Evolutionary conservation across 768 basidiomycete species (phyloP), one percentile per base, ranked within the genome.

Genomic region (Pleurotus tuber-regium): DNA sequence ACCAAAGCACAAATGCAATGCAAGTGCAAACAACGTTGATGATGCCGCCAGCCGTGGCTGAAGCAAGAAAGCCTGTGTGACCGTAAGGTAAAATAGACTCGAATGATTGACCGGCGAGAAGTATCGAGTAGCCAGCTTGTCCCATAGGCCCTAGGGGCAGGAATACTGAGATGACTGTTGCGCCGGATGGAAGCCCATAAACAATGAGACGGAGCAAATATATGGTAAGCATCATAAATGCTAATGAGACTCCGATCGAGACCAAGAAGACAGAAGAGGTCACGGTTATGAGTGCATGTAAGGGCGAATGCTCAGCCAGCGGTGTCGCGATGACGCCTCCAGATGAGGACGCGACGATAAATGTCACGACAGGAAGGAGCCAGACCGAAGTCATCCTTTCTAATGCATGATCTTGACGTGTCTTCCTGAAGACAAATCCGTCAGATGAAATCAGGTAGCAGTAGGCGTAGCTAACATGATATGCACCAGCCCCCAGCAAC

Each of bases 331-430:
- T 63, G 35, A 84, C 64, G 1, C 77, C 84, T 1, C 89, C 89
- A 0, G 82, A 72, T 1, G 89, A 84, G 1, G 86, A 75, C 1
- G 79, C 80, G 61, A 92, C 89, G 38, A 87, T 77, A 12, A 86
- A 74, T 0, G 89, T 80, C 2, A 92, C 84, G 9, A 89, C 78
- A 0, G 90, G 90, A 25, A 92, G 81, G 6, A 91, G 70, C 88
- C 89, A 91, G 18, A 74, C 63, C 19, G 83, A 67, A 0, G 82
- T 82, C 76, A 89, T 78, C 1, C 68, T 61, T 36, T 76, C 69
- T 4, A 84, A 59, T 0, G 80, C 66, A 60, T 89, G 84, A 4
- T 70, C 68, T 16, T 90, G 77, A 59, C 31, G 72, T 63, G 66
- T 79, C 64, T 82, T 79, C 87, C 76, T 77, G 51, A 12, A n/a